phyloP scores from a whole-genome alignment of 2,329 filamentous ascomycete genomes.

The Fusarium temperatum region DNA sequence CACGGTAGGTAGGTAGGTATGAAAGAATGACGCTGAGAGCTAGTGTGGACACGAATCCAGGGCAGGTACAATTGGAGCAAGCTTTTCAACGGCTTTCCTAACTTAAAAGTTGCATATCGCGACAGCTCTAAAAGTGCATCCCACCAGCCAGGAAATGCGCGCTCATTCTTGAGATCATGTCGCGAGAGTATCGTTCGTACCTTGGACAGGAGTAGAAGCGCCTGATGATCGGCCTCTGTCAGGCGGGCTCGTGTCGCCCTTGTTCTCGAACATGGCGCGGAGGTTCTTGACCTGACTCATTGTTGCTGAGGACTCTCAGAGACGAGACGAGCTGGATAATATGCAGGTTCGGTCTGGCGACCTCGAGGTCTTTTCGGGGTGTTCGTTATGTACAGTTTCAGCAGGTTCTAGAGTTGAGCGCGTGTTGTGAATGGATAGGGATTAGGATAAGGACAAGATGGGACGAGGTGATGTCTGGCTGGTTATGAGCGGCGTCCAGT shows the following conservation, averaged over 20 bases:
- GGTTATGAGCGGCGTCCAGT: constrained; percentile 34
- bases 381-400: constrained; percentile 14
- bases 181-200: constrained; percentile 33
- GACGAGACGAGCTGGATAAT: constrained; percentile 35
- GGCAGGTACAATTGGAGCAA: constrained; percentile 24
- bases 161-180: constrained; percentile 10
- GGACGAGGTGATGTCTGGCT: constrained; percentile 32
- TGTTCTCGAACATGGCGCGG: constrained; percentile 82
- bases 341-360: constrained; percentile 30
- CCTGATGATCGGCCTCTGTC: constrained; percentile 76
- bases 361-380: constrained; percentile 30
- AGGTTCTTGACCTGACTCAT: constrained; percentile 79
- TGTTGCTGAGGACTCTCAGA: constrained; percentile 47
- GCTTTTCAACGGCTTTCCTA: constrained; percentile 13
- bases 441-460: constrained; percentile 16
- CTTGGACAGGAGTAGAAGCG: constrained; percentile 49
- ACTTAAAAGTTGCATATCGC: constrained; percentile 12
- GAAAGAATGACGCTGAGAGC: constrained; percentile 16
- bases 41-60: constrained; percentile 29
- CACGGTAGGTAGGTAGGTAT: constrained; percentile 30
- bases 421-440: constrained; percentile 22
- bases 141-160: constrained; percentile 14
- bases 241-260: constrained; percentile 70
- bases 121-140: constrained; percentile 12
- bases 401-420: constrained; percentile 7